Percentiles rank a stretch among this genome's conserved stretches.
Conservation (phyloP, 805 yeast genomes). For the Yarrowia alimentaria region DNA sequence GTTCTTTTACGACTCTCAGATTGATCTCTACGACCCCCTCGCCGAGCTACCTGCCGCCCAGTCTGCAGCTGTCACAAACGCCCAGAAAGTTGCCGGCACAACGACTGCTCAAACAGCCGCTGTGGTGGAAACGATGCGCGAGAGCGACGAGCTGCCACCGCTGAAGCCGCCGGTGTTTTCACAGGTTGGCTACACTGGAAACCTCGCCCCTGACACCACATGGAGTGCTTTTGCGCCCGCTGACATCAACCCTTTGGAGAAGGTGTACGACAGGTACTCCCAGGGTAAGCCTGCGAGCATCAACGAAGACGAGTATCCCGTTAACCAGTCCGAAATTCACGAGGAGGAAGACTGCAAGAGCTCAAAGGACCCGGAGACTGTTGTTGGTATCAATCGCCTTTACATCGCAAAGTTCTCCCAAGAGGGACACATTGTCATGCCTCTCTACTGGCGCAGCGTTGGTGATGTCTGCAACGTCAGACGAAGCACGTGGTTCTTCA, state of each 20-base stretch:
- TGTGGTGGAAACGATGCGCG: background rate
- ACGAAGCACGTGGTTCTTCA: constrained; percentile 43
- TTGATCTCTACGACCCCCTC: constrained; percentile 34
- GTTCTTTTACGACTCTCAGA: constrained; percentile 35
- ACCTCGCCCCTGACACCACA: constrained; percentile 35
- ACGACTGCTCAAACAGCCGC: constrained; percentile 21
- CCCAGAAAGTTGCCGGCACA: constrained; percentile 27
- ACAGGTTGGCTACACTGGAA: constrained; percentile 33
- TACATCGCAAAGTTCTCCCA: constrained; percentile 34
- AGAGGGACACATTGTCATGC: constrained; percentile 32
- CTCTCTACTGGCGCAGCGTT: constrained; percentile 44
- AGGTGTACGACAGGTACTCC: constrained; percentile 30
- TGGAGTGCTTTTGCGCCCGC: constrained; percentile 44
- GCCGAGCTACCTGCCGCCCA: constrained; percentile 35
- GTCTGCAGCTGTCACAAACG: background rate
- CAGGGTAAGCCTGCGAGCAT: background rate
- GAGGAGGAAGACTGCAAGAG: constrained; percentile 18
- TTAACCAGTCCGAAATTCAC: constrained; percentile 22
- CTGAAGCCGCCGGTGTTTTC: constrained; percentile 34
- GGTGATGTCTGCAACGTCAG: constrained; percentile 39
- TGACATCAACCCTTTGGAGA: constrained; percentile 37
- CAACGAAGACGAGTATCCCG: constrained; percentile 9
- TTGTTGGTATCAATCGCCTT: constrained; percentile 39
- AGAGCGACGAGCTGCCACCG: constrained; percentile 18
- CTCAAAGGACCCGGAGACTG: constrained; percentile 29